phyloP scores from a whole-genome alignment of 257 asterid species.

The Ajuga chamaepitys region DNA sequence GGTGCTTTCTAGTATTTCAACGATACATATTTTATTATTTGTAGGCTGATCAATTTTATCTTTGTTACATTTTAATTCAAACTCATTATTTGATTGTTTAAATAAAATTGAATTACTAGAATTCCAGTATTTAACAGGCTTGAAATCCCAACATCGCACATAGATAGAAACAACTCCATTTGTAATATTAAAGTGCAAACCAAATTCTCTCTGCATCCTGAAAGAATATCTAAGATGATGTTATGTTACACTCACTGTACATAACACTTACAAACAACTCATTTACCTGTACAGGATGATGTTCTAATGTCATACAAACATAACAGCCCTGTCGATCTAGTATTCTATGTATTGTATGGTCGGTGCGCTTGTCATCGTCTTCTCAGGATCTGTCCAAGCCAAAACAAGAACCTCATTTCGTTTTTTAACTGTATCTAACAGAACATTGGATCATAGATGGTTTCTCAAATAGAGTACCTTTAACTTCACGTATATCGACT shows the following conservation, averaged over 20 bases:
- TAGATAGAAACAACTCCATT: background rate
- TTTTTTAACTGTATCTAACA: too few species aligned
- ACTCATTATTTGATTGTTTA: too few species aligned
- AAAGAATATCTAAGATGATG: background rate
- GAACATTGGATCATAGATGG: too few species aligned
- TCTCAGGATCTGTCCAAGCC: slow-evolving; percentile 41
- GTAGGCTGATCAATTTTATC: too few species aligned
- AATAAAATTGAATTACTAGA: too few species aligned
- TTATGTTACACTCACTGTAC: too few species aligned
- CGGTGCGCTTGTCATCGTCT: slow-evolving; percentile 57
- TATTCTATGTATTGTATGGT: slow-evolving; percentile 70
- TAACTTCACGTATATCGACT: slow-evolving; percentile 55
- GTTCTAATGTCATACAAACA: slow-evolving; percentile 15
- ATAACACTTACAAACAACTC: slow-evolving; percentile 12
- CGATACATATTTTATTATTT: too few species aligned
- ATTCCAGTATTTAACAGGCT: too few species aligned
- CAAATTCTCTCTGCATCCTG: background rate
- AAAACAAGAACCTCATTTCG: slow-evolving; percentile 1
- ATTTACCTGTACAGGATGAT: slow-evolving; percentile 13
- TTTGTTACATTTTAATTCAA: too few species aligned
- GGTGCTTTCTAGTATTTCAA: too few species aligned
- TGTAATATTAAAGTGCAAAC: background rate
- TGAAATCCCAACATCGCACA: too few species aligned
- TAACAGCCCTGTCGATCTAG: slow-evolving; percentile 12
- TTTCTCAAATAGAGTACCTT: slow-evolving; percentile 36